Evolutionary conservation across 1,284 basidiomycete species (phyloP).

Genomic region (Mycena citricolor): DNA sequence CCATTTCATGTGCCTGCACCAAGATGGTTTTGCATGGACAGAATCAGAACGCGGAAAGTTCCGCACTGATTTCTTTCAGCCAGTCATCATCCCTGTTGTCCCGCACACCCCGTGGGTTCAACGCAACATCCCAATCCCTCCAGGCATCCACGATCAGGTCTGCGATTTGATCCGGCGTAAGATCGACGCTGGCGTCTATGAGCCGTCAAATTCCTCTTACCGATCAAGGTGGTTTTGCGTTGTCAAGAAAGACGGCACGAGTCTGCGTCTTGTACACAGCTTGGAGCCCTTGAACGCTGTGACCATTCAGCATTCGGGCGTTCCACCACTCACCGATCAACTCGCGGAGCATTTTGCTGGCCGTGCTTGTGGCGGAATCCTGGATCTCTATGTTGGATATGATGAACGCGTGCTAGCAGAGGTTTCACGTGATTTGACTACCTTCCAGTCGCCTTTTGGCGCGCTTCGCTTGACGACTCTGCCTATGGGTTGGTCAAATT

Average conservation of each 20-base stretch:
- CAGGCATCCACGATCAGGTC: constrained; percentile 31
- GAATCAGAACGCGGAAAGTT: constrained; percentile 32
- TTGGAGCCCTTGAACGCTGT: constrained; percentile 29
- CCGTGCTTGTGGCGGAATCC: constrained; percentile 18
- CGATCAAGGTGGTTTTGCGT: constrained; percentile 36
- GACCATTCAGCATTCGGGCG: constrained; percentile 30
- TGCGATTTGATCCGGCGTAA: constrained; percentile 33
- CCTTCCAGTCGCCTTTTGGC: constrained; percentile 28
- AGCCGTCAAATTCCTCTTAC: constrained; percentile 33
- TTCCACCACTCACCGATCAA: constrained; percentile 26
- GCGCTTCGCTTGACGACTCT: constrained; percentile 24
- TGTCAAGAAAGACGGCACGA: constrained; percentile 27
- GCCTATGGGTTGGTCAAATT: constrained; percentile 34
- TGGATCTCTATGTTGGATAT: constrained; percentile 29
- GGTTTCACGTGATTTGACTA: constrained; percentile 32
- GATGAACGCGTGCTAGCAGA: constrained; percentile 28
- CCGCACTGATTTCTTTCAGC: constrained; percentile 24
- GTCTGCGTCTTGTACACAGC: constrained; percentile 25
- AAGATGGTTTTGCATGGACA: constrained; percentile 15
- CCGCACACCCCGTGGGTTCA: constrained; percentile 32
- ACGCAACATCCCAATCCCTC: constrained; percentile 29
- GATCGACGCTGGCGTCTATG: constrained; percentile 19
- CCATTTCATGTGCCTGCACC: constrained; percentile 10
- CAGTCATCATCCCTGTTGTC: constrained; percentile 23
- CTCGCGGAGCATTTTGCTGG: constrained; percentile 24